Evolutionary conservation across 2,329 filamentous ascomycete species (phyloP).

Genomic region (Nakataea oryzae): DNA sequence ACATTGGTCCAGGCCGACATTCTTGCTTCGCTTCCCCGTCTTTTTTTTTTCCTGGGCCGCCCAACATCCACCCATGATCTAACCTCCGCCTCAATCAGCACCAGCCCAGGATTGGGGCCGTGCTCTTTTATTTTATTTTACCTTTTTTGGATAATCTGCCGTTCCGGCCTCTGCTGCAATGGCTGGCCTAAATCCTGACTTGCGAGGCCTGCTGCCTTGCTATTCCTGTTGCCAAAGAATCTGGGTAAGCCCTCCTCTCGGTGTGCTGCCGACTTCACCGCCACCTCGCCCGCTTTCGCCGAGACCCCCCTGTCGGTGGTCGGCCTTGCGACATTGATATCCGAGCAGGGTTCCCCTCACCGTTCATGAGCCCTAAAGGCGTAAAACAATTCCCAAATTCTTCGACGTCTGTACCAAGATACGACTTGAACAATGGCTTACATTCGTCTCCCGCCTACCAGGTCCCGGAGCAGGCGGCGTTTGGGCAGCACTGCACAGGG

Average conservation of each 20-base stretch:
- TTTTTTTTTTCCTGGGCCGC: neutral
- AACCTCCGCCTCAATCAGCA: neutral
- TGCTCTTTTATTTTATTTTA: neutral
- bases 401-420: neutral
- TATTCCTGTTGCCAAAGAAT: slow-evolving; percentile 19
- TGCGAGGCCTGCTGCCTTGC: slow-evolving; percentile 12
- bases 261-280: neutral
- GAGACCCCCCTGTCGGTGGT: neutral
- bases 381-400: too few species aligned
- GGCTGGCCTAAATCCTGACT: neutral
- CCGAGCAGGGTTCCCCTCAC: neutral
- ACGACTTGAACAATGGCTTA: too few species aligned
- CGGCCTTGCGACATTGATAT: neutral
- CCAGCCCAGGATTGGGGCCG: neutral
- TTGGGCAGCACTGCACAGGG: slow-evolving; percentile 20
- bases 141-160: neutral
- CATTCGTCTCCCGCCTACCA: slow-evolving; percentile 4
- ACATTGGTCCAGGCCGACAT: neutral
- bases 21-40: neutral
- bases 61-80: neutral
- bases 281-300: neutral
- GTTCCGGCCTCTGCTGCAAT: neutral
- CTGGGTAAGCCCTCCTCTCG: slow-evolving; percentile 16
- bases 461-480: slow-evolving; percentile 17
- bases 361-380: neutral